Evolutionary conservation across 306 rosid species (phyloP), one percentile per base, ranked within the genome.

Genomic region (Cucurbita argyrosperma): DNA sequence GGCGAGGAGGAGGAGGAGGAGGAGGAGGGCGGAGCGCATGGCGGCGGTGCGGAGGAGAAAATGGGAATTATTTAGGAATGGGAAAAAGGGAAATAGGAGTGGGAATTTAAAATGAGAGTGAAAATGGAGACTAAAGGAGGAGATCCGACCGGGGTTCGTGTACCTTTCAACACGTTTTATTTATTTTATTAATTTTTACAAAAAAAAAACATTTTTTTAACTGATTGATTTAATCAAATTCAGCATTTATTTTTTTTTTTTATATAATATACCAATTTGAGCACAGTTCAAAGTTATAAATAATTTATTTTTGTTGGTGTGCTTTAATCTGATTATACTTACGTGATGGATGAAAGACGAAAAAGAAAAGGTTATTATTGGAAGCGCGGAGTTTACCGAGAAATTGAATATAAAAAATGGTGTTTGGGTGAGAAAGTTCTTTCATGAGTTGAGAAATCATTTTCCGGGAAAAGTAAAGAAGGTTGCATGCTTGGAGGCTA

Each of bases 91-190:
- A 15, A 15, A n/a, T 55, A 0, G 60, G 18, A 63, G 4, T 39
- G 69, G 14, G 50, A 14, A 63, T 63, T 63, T 38, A 15, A 62
- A 62, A 30, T 35, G 21, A 7, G n/a, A 52, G 21, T 16, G n/a
- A 5, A 2, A 18, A 15, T 6, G 55, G 8, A 63, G 59, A 49
- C 58, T 69, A 45, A 71, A 47, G 49, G 52, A 21, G 42, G 56
- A 69, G 59, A 69, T 69, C 74, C 10, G 54, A 49, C 74, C 57
- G 56, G 53, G 57, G 13, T 69, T 69, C 46, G 49, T 30, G 74
- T 30, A 30, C 35, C 35, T 47, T 50, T 69, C 74, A 69, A 69
- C 74, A 50, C 74, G 74, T 46, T 26, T 69, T 68, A 49, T 47
- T 10, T 37, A 2, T 63, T 38, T 5, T 23, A 21, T 66, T 19